Base-by-base conservation (phyloP, 176 grass and related monocot genomes). In the Panicum miliaceum region DNA sequence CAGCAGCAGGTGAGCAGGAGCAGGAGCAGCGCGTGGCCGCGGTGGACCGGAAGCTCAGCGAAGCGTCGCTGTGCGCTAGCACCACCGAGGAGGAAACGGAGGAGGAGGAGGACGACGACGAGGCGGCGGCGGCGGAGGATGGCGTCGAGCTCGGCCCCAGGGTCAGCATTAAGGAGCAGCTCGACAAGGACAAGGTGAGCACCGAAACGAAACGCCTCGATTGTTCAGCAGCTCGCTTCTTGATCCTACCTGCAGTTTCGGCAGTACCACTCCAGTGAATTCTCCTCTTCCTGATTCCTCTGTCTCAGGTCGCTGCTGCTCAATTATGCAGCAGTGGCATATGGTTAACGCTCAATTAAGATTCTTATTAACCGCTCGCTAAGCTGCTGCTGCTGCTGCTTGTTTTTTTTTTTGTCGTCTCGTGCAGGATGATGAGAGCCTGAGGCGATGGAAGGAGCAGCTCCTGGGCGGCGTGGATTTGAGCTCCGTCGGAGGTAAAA, bases 121-220 rank as follows among this genome's bases (percentile, higher is more conserved):
- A 90, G 0, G 46, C 70, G 0, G 87, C 79, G 54, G 84, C 29
- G 67, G 46, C 70, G 46, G 60, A 73, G 77, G 62, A 70, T 37
- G 83, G 36, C 45, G 79, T 92, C 68, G 89, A 91, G 58, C 84
- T 93, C 47, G 94, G 94, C 2, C 94, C 94, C 11, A 70, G 85
- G 34, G 68, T 96, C 54, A 96, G 91, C 66, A 92, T 96, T 86
- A 96, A 96, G 62, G 86, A 89, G 36, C 84, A 96, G 78, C 84
- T 96, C 42, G 93, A 92, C 76, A 96, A 80, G 76, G 93, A 96
- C 64, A 96, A 92, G 90, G 93, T 92, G 43, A 38, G 7, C 2
- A 36, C 3, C 2, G 47, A 51, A 51, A 51, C 22, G 11, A 25
- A 25, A 23, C 37, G 12, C 2, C 12, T 54, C 78, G 3, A 8